phyloP scores from a whole-genome alignment of 2,329 filamentous ascomycete species.

The Aaosphaeria pasadenensis region DNA sequence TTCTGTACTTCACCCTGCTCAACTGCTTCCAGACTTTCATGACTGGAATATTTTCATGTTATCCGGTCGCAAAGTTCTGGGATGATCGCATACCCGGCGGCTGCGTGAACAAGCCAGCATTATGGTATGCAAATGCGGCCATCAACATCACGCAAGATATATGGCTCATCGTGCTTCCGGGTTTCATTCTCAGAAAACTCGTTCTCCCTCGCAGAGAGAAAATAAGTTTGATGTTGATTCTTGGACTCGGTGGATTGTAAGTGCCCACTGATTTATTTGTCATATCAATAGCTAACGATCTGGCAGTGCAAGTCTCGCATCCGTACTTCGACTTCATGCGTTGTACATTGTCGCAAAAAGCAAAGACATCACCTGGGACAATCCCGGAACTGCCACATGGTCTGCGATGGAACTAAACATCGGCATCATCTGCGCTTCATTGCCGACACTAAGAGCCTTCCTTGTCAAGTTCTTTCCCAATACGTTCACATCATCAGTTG shows the following conservation, averaged over 20 bases:
- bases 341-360: constrained; percentile 11
- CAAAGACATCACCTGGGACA: constrained; percentile 17
- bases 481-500: constrained; percentile 4
- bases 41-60: constrained; percentile 10
- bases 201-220: constrained; percentile 22
- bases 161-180: constrained; percentile 11
- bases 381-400: constrained; percentile 16
- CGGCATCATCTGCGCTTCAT: constrained; percentile 19
- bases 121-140: constrained; percentile 14
- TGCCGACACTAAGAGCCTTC: constrained; percentile 15
- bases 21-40: constrained; percentile 9
- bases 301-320: constrained; percentile 15
- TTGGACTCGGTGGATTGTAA: constrained; percentile 32
- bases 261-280: constrained; percentile 1
- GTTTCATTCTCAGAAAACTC: constrained; percentile 18
- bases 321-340: constrained; percentile 15
- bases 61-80: constrained; percentile 16
- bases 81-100: constrained; percentile 11
- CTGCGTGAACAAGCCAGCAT: constrained; percentile 11
- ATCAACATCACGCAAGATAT: constrained; percentile 15
- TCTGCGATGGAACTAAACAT: constrained; percentile 17
- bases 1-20: constrained; percentile 5
- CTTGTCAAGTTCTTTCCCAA: constrained; percentile 9
- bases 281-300: not conserved
- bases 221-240: constrained; percentile 23